Conservation (phyloP, 2,329 filamentous ascomycete genomes). For the Penicillium sp. region DNA sequence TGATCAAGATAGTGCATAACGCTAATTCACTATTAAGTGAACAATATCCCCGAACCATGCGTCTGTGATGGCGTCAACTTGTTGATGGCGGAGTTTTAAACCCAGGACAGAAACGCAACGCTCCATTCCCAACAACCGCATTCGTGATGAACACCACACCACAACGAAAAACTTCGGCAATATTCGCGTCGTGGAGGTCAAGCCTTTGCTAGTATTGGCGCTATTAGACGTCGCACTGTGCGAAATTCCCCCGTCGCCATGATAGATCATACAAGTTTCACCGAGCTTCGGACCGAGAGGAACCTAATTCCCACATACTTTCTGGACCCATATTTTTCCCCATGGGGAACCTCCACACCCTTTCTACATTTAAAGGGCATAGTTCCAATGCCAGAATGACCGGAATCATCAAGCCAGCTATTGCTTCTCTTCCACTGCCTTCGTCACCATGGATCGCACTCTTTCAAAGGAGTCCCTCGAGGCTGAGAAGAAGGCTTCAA, state of each 20-base stretch:
- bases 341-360: neutral
- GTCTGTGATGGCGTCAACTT: neutral
- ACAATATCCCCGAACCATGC: neutral
- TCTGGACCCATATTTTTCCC: neutral
- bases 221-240: neutral
- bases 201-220: neutral
- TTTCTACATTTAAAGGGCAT: neutral
- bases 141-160: neutral
- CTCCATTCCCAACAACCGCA: neutral
- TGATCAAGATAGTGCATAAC: too few relatives aligned
- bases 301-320: neutral
- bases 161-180: neutral
- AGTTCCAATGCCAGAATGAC: neutral
- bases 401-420: neutral
- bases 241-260: neutral
- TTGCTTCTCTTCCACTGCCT: neutral
- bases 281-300: neutral
- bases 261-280: neutral
- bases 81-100: neutral
- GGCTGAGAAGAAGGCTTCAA: neutral
- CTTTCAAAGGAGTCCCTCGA: neutral
- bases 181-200: neutral
- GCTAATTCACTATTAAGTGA: neutral
- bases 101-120: neutral
- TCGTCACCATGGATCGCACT: neutral